phyloP scores from a whole-genome alignment of 495 filamentous ascomycete species.

The Xylaria venustula region DNA sequence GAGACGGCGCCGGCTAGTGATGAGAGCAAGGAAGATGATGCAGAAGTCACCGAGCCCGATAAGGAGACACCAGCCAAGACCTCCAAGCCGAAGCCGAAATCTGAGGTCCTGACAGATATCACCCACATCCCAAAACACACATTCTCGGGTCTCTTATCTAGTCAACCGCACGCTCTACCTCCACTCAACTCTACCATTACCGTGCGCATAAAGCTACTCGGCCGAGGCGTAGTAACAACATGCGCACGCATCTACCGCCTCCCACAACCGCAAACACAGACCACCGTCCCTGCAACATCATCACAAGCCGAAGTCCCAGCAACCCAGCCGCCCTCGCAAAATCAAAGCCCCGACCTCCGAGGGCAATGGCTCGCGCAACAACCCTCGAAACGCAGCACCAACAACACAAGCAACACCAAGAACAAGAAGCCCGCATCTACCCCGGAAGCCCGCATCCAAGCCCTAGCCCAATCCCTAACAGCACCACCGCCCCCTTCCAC shows the following conservation, averaged over 20 bases:
- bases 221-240: conserved; percentile 36
- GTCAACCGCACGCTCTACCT: conserved; percentile 4
- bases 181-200: conserved; percentile 29
- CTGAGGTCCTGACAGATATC: conserved; percentile 13
- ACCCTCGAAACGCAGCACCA: conserved; percentile 9
- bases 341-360: conserved; percentile 28
- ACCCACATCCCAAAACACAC: conserved; percentile 29
- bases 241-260: conserved; percentile 50
- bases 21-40: conserved; percentile 3
- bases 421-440: conserved; percentile 12
- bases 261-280: conserved; percentile 27
- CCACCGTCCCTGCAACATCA: no score
- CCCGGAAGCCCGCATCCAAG: conserved; percentile 45
- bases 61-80: neutral
- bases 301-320: conserved; percentile 43
- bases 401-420: neutral
- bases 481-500: no score
- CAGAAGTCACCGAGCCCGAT: neutral
- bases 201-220: conserved; percentile 34
- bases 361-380: conserved; percentile 46
- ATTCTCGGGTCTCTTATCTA: conserved; percentile 24
- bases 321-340: conserved; percentile 24
- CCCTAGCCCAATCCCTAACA: conserved; percentile 52
- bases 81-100: neutral
- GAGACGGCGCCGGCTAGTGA: conserved; percentile 17